Percentiles rank a stretch among this genome's conserved stretches.
These are phyloP conservation scores for Mycena rebaudengoi DNA, from an alignment of 768 basidiomycete species.

Conservation along the genomic window DNA sequence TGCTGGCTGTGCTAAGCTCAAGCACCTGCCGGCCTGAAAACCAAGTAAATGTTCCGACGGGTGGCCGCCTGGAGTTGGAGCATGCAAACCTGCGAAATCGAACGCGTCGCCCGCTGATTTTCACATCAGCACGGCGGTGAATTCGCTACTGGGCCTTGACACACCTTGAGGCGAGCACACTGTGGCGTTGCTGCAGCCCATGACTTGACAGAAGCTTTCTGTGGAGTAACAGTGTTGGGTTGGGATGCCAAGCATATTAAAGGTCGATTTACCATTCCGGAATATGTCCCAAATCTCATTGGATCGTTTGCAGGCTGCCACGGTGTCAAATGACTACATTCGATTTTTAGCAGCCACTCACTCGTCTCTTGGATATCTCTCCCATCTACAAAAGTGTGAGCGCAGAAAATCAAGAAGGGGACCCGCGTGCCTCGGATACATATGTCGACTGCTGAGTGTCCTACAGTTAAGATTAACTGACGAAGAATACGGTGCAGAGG, in stretches of 20 bases:
- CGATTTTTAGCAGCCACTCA: neutral
- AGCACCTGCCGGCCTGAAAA: too few relatives aligned
- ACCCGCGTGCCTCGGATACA: constrained; percentile 12
- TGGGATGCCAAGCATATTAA: neutral
- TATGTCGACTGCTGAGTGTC: neutral
- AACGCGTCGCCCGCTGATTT: constrained; percentile 3
- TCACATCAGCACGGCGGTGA: too few relatives aligned
- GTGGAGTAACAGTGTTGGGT: neutral
- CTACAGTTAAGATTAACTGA: neutral
- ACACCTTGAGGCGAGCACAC: constrained; percentile 8
- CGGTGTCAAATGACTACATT: neutral
- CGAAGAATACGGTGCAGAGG: neutral
- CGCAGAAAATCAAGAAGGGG: neutral
- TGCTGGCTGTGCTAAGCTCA: too few relatives aligned
- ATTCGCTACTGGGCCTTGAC: too few relatives aligned
- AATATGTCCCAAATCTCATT: constrained; percentile 7
- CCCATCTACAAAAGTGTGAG: too few relatives aligned
- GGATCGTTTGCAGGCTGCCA: neutral
- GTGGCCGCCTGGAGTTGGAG: too few relatives aligned
- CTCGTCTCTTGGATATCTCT: neutral
- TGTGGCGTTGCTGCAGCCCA: constrained; percentile 3
- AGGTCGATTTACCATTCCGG: constrained; percentile 1
- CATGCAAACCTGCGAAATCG: too few relatives aligned
- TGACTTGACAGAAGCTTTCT: constrained; percentile 19
- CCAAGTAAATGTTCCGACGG: too few relatives aligned